Evolutionary conservation across 441 rosid genomes (phyloP).

Genomic region (Erysimum cheiri): DNA sequence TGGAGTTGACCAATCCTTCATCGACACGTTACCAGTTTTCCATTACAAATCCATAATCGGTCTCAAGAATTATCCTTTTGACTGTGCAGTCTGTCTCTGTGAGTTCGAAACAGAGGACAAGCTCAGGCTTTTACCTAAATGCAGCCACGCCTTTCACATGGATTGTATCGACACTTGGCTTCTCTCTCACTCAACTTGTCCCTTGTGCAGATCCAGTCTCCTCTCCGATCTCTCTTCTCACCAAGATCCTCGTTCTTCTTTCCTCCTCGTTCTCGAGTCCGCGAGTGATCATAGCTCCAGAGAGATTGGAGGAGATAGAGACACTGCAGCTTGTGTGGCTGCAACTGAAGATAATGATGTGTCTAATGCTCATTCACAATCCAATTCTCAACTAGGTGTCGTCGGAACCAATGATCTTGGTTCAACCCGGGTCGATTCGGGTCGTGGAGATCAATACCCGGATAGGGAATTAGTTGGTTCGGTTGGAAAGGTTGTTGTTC

Average conservation of each 20-base stretch:
- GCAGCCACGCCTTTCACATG: conserved; percentile 96
- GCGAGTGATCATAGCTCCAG: conserved; percentile 75
- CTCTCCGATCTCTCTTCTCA: conserved; percentile 66
- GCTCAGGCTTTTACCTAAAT: conserved; percentile 91
- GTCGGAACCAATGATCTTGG: conserved; percentile 54
- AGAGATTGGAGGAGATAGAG: conserved; percentile 63
- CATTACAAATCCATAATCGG: conserved; percentile 84
- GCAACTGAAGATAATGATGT: conserved; percentile 47
- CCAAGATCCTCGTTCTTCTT: conserved; percentile 57
- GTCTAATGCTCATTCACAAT: conserved; percentile 28
- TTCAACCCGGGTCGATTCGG: conserved; percentile 48
- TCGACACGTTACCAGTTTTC: conserved; percentile 91
- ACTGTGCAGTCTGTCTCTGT: conserved; percentile 94
- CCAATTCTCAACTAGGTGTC: conserved; percentile 52
- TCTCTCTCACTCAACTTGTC: conserved; percentile 97
- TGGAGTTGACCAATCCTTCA: conserved; percentile 94
- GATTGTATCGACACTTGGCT: conserved; percentile 98
- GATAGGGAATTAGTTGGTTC: conserved; percentile 48
- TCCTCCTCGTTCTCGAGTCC: conserved; percentile 87
- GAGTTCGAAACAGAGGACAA: conserved; percentile 88
- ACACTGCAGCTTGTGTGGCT: conserved; percentile 38
- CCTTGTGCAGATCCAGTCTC: conserved; percentile 77
- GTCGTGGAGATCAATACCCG: conserved; percentile 44
- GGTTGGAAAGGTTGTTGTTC: conserved; percentile 69
- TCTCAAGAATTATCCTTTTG: conserved; percentile 72